Percentiles rank a stretch among this genome's conserved stretches.
Evolutionary conservation across 345 rosid genomes (phyloP).

Genomic region (Theobroma cacao): DNA sequence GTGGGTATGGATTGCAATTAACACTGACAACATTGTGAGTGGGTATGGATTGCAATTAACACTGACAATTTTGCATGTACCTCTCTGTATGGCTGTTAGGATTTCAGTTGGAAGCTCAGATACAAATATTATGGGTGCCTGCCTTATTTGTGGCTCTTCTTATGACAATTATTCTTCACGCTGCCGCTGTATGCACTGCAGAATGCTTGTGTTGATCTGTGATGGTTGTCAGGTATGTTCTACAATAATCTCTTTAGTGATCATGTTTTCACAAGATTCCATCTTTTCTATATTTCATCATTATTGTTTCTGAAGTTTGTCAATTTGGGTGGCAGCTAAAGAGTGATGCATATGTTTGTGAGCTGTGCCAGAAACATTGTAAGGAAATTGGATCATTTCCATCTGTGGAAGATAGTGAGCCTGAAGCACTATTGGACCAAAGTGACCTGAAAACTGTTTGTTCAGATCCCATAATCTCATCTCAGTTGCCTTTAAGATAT

Average conservation of each 20-base stretch:
- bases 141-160: slow-evolving; percentile 66
- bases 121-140: slow-evolving; percentile 51
- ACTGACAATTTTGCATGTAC: not conserved
- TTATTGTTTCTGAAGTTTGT: slow-evolving; percentile 22
- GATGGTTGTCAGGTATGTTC: slow-evolving; percentile 60
- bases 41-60: not conserved
- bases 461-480: slow-evolving; percentile 22
- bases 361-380: slow-evolving; percentile 77
- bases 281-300: not conserved
- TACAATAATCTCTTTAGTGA: not conserved
- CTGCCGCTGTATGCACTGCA: slow-evolving; percentile 69
- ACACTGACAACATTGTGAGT: not conserved
- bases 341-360: slow-evolving; percentile 58
- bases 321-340: slow-evolving; percentile 45
- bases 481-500: slow-evolving; percentile 30
- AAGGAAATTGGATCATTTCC: slow-evolving; percentile 23
- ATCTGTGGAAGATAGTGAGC: slow-evolving; percentile 21
- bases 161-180: slow-evolving; percentile 89
- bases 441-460: slow-evolving; percentile 18
- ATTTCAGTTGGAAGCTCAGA: slow-evolving; percentile 88
- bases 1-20: not conserved
- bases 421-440: slow-evolving; percentile 9
- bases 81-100: slow-evolving; percentile 36
- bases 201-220: slow-evolving; percentile 96
- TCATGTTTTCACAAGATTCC: not conserved